Evolutionary conservation across 2,329 filamentous ascomycete species (phyloP).

Genomic region (Nemania sp.): DNA sequence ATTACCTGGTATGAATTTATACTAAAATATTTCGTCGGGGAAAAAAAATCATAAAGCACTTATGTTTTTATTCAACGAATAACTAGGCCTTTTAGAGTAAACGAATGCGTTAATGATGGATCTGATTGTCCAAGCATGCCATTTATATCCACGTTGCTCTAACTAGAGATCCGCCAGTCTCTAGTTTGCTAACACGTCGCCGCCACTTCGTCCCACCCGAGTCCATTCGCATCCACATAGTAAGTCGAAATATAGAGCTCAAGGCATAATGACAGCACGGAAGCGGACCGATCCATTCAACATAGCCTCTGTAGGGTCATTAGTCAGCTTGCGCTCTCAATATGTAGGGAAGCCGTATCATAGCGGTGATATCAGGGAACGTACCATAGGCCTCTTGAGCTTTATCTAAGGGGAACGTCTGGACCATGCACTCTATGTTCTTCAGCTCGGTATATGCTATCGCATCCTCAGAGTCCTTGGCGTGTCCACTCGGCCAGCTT

Average conservation of each 20-base stretch:
- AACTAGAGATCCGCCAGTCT: background rate
- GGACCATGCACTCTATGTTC: conserved; percentile 30
- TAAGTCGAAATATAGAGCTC: background rate
- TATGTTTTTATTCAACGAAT: background rate
- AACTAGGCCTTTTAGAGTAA: background rate
- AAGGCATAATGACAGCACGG: conserved; percentile 33
- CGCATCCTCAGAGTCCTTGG: conserved; percentile 34
- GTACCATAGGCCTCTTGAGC: conserved; percentile 40
- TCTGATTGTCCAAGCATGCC: background rate
- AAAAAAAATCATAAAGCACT: background rate
- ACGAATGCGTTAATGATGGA: background rate
- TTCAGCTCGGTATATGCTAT: conserved; percentile 36
- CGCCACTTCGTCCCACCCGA: background rate
- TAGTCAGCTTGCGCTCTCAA: background rate
- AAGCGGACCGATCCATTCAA: conserved; percentile 34
- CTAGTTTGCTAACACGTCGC: background rate
- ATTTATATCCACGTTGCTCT: background rate
- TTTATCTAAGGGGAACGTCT: conserved; percentile 37
- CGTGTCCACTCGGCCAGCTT: conserved; percentile 32
- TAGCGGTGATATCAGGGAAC: background rate
- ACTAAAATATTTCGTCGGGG: too few relatives aligned
- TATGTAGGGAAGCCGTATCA: background rate
- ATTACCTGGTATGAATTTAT: background rate
- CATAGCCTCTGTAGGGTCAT: conserved; percentile 26
- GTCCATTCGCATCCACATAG: background rate